Evolutionary conservation across 495 filamentous ascomycete species (phyloP).

Genomic region (Talaromyces ruber): DNA sequence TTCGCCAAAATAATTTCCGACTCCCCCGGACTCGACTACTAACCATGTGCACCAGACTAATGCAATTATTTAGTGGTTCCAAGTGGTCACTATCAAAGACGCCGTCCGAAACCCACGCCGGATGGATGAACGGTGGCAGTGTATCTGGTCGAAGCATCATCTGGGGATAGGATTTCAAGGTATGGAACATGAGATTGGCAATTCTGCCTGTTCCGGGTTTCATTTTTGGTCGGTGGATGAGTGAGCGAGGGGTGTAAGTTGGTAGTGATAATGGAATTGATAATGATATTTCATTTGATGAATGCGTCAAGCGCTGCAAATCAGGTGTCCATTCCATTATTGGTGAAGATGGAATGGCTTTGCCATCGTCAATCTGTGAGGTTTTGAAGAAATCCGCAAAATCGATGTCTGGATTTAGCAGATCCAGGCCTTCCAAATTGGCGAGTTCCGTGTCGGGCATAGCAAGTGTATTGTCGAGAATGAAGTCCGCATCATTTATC

Average conservation of each 20-base stretch:
- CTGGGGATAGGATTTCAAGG: constrained; percentile 32
- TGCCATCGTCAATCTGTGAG: neutral
- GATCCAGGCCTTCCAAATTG: neutral
- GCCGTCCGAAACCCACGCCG: constrained; percentile 12
- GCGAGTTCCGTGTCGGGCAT: neutral
- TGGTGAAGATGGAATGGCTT: neutral
- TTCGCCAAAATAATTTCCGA: constrained; percentile 36
- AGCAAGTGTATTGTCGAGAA: neutral
- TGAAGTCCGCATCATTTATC: neutral
- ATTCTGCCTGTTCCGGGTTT: constrained; percentile 22
- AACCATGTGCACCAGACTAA: constrained; percentile 36
- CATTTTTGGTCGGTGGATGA: constrained; percentile 21
- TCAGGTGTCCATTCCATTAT: neutral
- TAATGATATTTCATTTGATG: neutral
- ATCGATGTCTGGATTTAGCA: constrained; percentile 9
- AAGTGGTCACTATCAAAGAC: constrained; percentile 16
- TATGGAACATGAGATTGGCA: constrained; percentile 29
- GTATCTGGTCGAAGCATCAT: constrained; percentile 29
- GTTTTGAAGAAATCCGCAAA: constrained; percentile 49
- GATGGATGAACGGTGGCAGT: constrained; percentile 25
- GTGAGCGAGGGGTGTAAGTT: constrained; percentile 16
- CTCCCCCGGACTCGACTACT: constrained; percentile 17
- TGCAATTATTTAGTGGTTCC: constrained; percentile 36
- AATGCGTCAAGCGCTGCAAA: neutral
- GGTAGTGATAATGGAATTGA: constrained; percentile 21